A percentile compares a stretch with the other conserved stretches of the same genome.
phyloP scores from a whole-genome alignment of 768 basidiomycete genomes.

The Suillus clintonianus region DNA sequence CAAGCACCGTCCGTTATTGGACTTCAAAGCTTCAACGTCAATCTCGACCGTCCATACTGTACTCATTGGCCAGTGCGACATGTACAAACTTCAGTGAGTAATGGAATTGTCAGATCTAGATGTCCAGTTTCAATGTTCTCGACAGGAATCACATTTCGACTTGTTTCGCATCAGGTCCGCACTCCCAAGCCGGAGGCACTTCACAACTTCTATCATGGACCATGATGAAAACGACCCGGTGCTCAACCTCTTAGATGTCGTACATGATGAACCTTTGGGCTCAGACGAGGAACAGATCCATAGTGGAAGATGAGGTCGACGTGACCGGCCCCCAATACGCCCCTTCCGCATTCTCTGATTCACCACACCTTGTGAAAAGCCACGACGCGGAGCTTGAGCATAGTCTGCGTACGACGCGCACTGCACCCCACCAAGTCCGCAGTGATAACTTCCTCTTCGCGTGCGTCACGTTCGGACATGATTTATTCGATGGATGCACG shows the following conservation, averaged over 20 bases:
- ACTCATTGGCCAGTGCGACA: conserved; percentile 22
- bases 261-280: conserved; percentile 75
- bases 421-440: too few relatives aligned
- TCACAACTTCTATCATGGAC: conserved; percentile 36
- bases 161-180: not conserved
- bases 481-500: not conserved
- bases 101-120: too few relatives aligned
- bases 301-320: conserved; percentile 26
- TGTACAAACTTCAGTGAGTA: conserved; percentile 21
- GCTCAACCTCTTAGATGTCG: conserved; percentile 80
- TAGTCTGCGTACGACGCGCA: conserved; percentile 57
- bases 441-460: not conserved
- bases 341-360: conserved; percentile 25
- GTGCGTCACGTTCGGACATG: not conserved
- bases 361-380: conserved; percentile 34
- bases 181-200: not conserved
- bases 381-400: conserved; percentile 48
- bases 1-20: not conserved
- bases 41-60: conserved; percentile 18
- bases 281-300: conserved; percentile 49
- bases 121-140: not conserved
- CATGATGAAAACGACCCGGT: conserved; percentile 62
- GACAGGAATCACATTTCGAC: not conserved
- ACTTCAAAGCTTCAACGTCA: conserved; percentile 6
- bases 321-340: conserved; percentile 33